These are phyloP conservation scores for Pichia sp. DNA, from an alignment of 1,139 yeast genomes.

Conservation along the genomic window DNA sequence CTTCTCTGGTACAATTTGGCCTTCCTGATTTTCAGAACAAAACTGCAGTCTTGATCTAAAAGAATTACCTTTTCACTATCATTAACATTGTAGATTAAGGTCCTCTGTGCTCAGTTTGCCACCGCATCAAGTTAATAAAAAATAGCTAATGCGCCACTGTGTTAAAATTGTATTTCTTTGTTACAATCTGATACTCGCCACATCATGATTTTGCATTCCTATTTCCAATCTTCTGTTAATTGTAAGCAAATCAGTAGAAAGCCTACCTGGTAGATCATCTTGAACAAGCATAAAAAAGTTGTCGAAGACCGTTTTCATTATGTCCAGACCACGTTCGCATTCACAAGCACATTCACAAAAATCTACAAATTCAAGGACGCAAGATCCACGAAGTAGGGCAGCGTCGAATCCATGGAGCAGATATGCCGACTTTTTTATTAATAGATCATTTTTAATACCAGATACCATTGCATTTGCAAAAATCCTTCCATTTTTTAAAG, in stretches of 20 bases:
- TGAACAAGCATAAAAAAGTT: no score
- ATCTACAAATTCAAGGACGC: not conserved
- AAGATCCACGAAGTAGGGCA: slow-evolving; percentile 1
- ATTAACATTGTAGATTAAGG: no score
- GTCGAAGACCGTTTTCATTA: not conserved
- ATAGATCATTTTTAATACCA: slow-evolving; percentile 15
- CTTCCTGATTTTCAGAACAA: no score
- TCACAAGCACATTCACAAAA: not conserved
- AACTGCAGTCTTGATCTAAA: no score
- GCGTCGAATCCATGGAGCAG: slow-evolving; percentile 9
- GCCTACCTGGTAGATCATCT: no score
- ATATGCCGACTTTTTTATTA: slow-evolving; percentile 11
- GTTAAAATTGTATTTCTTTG: no score
- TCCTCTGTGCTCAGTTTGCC: not conserved
- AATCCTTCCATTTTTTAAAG: slow-evolving; percentile 11
- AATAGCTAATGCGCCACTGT: not conserved
- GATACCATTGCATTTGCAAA: slow-evolving; percentile 12
- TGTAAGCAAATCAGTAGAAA: no score
- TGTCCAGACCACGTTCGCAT: not conserved
- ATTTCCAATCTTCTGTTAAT: no score
- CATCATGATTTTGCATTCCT: not conserved
- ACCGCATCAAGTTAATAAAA: not conserved
- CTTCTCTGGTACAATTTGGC: not conserved
- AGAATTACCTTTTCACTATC: no score
- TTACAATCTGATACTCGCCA: not conserved